Conservation (phyloP, 192 early-diverging fungal genomes). For the Coemansia sp. region DNA sequence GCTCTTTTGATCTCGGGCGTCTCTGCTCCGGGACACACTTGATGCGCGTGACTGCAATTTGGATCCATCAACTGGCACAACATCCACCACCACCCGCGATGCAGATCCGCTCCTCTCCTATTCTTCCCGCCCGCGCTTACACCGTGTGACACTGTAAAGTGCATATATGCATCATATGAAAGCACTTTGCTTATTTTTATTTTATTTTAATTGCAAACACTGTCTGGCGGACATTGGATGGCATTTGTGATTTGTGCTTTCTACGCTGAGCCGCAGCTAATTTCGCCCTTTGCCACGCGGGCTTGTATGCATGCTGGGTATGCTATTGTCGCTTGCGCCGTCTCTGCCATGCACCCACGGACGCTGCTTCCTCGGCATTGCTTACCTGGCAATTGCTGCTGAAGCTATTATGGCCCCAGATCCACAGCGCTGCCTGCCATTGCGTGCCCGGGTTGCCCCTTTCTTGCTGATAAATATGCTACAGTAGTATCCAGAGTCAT, state of each 20-base stretch:
- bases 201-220: background rate
- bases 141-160: background rate
- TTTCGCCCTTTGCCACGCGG: conserved; percentile 10
- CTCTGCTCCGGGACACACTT: background rate
- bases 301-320: conserved; percentile 1
- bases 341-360: background rate
- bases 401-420: too few species aligned
- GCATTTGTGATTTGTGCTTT: conserved; percentile 2
- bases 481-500: too few species aligned
- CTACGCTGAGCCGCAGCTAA: conserved; percentile 9
- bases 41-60: conserved; percentile 2
- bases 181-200: background rate
- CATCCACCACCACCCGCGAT: background rate
- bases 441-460: too few species aligned
- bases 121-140: background rate
- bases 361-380: too few species aligned
- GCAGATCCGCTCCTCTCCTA: background rate
- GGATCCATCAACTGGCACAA: background rate
- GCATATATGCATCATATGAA: conserved; percentile 11
- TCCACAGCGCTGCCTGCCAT: too few species aligned
- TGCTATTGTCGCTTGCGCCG: background rate
- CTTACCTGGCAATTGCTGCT: too few species aligned
- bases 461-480: too few species aligned
- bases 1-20: background rate
- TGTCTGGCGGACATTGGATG: background rate